Base-by-base conservation (phyloP, 2,329 filamentous ascomycete genomes). In the Didymella lethalis region DNA sequence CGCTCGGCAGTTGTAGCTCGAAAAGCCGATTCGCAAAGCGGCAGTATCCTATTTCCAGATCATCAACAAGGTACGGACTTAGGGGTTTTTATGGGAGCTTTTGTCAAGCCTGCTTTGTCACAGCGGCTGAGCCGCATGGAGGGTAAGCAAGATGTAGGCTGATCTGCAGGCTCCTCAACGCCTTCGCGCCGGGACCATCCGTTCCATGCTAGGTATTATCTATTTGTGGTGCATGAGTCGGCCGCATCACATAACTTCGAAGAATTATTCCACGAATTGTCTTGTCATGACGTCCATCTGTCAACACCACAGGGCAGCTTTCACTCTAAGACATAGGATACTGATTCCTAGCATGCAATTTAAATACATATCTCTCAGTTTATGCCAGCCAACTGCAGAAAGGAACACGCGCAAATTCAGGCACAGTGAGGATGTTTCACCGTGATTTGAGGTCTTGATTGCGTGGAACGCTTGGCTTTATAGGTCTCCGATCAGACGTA, bases 401-500 rank as follows among this genome's bases (percentile, higher is more conserved):
- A 36, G n/a, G 3, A 8, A 16, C 32, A 7, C 32, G 32, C 32
- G 16, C 32, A 8, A 36, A 36, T 7, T n/a, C 1, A 11, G 11
- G 32, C 31, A n/a, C 3, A 36, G 1, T 32, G 11, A 32, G 14
- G 12, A 36, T 4, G 7, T 4, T 4, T 36, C 16, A n/a, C 7
- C 32, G 8, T 36, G 7, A n/a, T 36, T 34, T 12, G 32, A 5
- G 11, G 4, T 34, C 12, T n/a, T 5, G 14, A 34, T 16, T n/a
- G 14, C 11, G 4, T 34, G 10, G 14, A 34, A 3, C 32, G 5
- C 4, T 11, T 5, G 10, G 10, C 11, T 36, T n/a, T 8, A 4
- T 16, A 16, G 12, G 14, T 34, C 32, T n/a, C 7, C 4, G 16
- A n/a, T 41, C 56, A 68, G 16, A 66, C 57, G 61, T 81, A 81